Base-by-base conservation (phyloP, 106 monocot species). In the Dendrobium huoshanense region DNA sequence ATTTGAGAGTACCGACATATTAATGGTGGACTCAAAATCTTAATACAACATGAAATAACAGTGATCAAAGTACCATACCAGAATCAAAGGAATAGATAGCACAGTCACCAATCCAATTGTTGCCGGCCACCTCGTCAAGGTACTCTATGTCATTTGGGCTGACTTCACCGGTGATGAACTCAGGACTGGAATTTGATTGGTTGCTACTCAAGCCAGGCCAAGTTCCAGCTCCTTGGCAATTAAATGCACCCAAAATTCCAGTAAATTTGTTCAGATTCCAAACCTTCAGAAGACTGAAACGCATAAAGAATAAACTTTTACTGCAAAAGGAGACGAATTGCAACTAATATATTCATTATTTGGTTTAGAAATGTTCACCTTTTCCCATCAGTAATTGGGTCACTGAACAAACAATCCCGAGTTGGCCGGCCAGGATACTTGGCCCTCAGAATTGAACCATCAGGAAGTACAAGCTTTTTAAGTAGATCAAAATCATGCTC, bases 211-310 rank as follows among this genome's bases (percentile, higher is more conserved):
- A 40, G 64, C 82, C 77, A 15, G 82, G 82, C 85, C 88, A 88
- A 19, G 82, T 78, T 67, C 88, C 88, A 75, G 88, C 88, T 74
- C 88, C 88, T 83, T 88, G 88, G 55, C 88, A 88, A 55, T 88
- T 88, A 78, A 88, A 88, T 22, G 85, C 65, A 49, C 88, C 88
- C 15, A 88, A 4, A 43, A 85, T 73, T 81, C 88, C 88, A 75
- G 82, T 75, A 42, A 43, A 55, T 40, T 77, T 73, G 74, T 88
- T 88, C 37, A 85, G 25, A 79, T 88, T 88, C 88, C 88, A 88
- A 5, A 88, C 79, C 83, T 88, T 88, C 75, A 88, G 73, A 10
- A 88, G 85, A 56, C 88, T 85, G 82, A 19, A 16, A 29, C 59
- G 4, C 74, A 19, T 25, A 33, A 17, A 72, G 7, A 72, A 13